Conservation (phyloP, 2,329 filamentous ascomycete species). For the Myriosclerotinia duriaeana region DNA sequence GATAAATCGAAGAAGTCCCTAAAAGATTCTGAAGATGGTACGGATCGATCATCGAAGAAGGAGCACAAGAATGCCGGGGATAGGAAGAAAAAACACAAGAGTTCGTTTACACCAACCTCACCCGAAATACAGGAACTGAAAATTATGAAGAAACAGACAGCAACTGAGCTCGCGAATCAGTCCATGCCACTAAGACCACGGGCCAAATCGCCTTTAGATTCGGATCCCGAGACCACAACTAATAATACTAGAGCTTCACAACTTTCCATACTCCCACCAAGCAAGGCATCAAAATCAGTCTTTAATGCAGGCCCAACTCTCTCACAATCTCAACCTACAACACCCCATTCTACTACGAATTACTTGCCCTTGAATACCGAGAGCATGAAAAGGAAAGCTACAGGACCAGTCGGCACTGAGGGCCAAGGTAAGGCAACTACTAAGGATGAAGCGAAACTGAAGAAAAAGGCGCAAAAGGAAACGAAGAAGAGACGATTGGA, state of each 20-base stretch:
- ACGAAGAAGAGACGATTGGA: conserved; percentile 10
- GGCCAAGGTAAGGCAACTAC: not conserved
- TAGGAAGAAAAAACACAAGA: conserved; percentile 32
- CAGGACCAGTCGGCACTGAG: not conserved
- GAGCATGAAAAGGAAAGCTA: conserved; percentile 1
- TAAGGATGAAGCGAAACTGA: not conserved
- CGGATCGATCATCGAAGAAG: conserved; percentile 29
- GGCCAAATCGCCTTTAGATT: conserved; percentile 2
- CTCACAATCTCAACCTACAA: not conserved
- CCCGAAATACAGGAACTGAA: conserved; percentile 12
- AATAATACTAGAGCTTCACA: conserved; percentile 12
- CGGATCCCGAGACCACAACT: conserved; percentile 2
- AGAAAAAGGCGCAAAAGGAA: conserved; percentile 15
- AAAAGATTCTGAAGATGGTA: conserved; percentile 23
- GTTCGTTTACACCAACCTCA: conserved; percentile 24
- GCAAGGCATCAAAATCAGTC: not conserved
- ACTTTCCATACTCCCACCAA: not conserved
- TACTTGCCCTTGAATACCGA: not conserved
- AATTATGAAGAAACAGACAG: conserved; percentile 5
- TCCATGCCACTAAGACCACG: conserved; percentile 2
- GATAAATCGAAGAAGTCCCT: conserved; percentile 21
- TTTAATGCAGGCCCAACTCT: not conserved
- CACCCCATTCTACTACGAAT: not conserved
- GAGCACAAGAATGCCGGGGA: conserved; percentile 32
- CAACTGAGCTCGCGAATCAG: conserved; percentile 5